Evolutionary conservation across 768 basidiomycete genomes (phyloP).

Genomic region (Lactifluus echinatus): DNA sequence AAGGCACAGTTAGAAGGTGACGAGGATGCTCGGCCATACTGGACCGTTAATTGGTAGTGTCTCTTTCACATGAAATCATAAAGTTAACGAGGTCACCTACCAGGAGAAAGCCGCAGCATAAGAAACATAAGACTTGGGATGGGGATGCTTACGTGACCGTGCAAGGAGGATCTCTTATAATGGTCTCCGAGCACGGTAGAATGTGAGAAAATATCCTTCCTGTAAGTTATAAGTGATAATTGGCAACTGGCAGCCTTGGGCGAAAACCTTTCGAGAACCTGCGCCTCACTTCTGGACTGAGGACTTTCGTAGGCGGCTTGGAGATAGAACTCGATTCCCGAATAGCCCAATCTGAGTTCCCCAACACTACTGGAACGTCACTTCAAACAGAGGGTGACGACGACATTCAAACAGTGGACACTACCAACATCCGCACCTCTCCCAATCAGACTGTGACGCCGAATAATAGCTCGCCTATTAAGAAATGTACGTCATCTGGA

Average conservation of each 20-base stretch:
- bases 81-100: constrained; percentile 1
- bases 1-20: constrained; percentile 9
- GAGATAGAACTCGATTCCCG: constrained; percentile 53
- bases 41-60: constrained; percentile 63
- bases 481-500: constrained; percentile 18
- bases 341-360: constrained; percentile 44
- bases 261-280: constrained; percentile 53
- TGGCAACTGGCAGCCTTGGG: constrained; percentile 41
- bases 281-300: constrained; percentile 35
- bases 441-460: neutral
- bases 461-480: constrained; percentile 17
- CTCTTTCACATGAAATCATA: neutral
- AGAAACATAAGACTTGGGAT: constrained; percentile 85
- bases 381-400: constrained; percentile 26
- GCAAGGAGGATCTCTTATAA: constrained; percentile 41
- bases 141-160: constrained; percentile 60
- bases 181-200: constrained; percentile 65
- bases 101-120: constrained; percentile 67
- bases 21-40: constrained; percentile 33
- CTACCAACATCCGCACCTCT: constrained; percentile 6
- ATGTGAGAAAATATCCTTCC: constrained; percentile 36
- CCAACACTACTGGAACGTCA: constrained; percentile 31
- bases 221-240: neutral
- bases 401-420: constrained; percentile 13
- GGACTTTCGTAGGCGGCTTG: constrained; percentile 45